Percentiles rank a stretch among this genome's conserved stretches.
Conservation (phyloP, 441 rosid species). For the Bocquillonia castaneifolia region DNA sequence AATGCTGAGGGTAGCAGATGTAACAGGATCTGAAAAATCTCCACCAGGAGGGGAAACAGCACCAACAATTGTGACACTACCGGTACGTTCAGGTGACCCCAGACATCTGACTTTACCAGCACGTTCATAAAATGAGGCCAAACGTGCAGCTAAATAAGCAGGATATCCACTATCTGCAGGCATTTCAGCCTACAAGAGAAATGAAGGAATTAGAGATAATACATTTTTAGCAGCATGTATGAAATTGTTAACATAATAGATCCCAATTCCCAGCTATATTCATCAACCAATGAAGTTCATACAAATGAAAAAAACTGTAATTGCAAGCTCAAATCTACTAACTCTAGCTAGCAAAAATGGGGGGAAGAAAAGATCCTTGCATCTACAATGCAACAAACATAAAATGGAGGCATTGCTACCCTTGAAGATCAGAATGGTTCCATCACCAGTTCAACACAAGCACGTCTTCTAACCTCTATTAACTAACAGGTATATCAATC, state of each 20-base stretch:
- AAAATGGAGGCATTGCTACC: neutral
- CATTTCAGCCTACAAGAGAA: slow-evolving; percentile 87
- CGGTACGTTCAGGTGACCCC: slow-evolving; percentile 95
- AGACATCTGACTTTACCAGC: slow-evolving; percentile 99
- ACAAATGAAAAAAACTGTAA: too few relatives aligned
- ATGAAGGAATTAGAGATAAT: slow-evolving; percentile 17
- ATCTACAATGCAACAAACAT: neutral
- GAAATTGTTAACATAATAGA: neutral
- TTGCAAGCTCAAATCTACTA: too few relatives aligned
- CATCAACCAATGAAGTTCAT: neutral
- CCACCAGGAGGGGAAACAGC: slow-evolving; percentile 99
- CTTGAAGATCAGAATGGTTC: neutral
- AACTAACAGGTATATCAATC: neutral
- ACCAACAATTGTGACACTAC: slow-evolving; percentile 99
- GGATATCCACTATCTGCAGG: slow-evolving; percentile 99
- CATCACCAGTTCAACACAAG: neutral
- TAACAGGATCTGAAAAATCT: slow-evolving; percentile 98
- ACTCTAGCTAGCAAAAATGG: neutral
- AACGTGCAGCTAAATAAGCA: slow-evolving; percentile 95
- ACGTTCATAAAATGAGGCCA: slow-evolving; percentile 98
- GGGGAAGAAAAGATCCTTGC: neutral
- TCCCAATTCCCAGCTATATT: neutral
- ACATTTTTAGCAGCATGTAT: neutral
- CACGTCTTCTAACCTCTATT: neutral
- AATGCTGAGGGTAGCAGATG: slow-evolving; percentile 97